Conservation (phyloP, 371 early-diverging fungal genomes). For the Mortierella polycephala region DNA sequence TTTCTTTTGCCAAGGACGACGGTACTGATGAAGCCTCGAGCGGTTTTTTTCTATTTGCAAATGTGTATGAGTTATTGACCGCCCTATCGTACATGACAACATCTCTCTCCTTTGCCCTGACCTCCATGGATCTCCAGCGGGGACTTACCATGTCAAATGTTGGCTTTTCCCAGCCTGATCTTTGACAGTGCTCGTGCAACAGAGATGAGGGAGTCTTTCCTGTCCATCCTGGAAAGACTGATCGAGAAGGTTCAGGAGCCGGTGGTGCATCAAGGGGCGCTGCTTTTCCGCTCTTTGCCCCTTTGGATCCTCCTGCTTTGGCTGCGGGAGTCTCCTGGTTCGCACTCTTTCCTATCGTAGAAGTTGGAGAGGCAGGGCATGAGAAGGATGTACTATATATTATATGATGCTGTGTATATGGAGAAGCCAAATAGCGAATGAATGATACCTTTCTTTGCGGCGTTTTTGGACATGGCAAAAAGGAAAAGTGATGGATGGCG, state of each 20-base stretch:
- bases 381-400: background rate
- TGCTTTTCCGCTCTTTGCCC: slow-evolving; percentile 25
- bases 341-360: slow-evolving; percentile 22
- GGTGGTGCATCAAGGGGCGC: slow-evolving; percentile 14
- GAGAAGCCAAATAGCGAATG: background rate
- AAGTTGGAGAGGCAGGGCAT: background rate
- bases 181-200: slow-evolving; percentile 83
- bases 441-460: slow-evolving; percentile 28
- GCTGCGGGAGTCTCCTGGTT: background rate
- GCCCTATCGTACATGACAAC: background rate
- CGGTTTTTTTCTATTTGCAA: slow-evolving; percentile 29
- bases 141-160: slow-evolving; percentile 63
- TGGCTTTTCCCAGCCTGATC: slow-evolving; percentile 81
- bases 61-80: background rate
- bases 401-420: too few relatives aligned
- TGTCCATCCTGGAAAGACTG: slow-evolving; percentile 83
- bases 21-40: slow-evolving; percentile 65
- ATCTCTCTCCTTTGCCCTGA: too few relatives aligned
- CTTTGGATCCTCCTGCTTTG: slow-evolving; percentile 14
- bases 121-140: too few relatives aligned
- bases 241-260: slow-evolving; percentile 36
- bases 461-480: slow-evolving; percentile 35
- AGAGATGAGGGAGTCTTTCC: slow-evolving; percentile 86
- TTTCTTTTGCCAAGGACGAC: slow-evolving; percentile 75
- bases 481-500: background rate